Conservation (phyloP, 2,329 filamentous ascomycete genomes). For the Macrophomina phaseolina region DNA sequence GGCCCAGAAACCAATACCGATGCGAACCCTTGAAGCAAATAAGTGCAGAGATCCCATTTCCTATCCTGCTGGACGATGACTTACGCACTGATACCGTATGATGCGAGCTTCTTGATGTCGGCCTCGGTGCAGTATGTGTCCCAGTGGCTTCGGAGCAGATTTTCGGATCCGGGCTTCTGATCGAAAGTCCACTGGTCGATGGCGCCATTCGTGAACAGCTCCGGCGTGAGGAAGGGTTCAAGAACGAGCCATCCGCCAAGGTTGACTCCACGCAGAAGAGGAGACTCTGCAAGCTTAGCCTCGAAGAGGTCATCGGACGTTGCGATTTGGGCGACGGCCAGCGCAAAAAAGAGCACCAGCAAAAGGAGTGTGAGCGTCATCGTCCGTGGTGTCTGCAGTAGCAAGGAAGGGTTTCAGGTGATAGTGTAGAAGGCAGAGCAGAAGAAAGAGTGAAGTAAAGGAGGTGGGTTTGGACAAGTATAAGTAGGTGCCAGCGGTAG, state of each 20-base stretch:
- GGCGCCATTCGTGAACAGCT: constrained; percentile 42
- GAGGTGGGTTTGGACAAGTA: too few species aligned
- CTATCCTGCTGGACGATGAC: neutral
- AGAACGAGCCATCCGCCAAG: constrained; percentile 46
- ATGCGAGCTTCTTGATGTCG: constrained; percentile 50
- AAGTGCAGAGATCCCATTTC: neutral
- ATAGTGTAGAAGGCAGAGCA: too few species aligned
- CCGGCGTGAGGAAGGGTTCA: constrained; percentile 45
- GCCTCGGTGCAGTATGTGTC: constrained; percentile 46
- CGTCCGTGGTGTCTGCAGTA: too few species aligned
- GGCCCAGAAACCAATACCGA: constrained; percentile 62
- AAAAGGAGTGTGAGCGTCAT: neutral
- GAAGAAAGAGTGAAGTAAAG: too few species aligned
- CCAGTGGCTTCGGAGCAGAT: constrained; percentile 45
- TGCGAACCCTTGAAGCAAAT: constrained; percentile 45
- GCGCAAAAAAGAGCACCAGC: neutral
- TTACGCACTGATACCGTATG: constrained; percentile 43
- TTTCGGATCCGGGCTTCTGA: constrained; percentile 35
- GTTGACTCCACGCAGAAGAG: constrained; percentile 40
- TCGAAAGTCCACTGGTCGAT: constrained; percentile 49
- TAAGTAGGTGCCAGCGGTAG: too few species aligned
- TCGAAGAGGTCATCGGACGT: neutral
- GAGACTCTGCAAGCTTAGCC: neutral
- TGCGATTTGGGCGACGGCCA: neutral
- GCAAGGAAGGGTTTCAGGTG: too few species aligned